Base-by-base conservation (phyloP, 202 grass and related monocot species). In the Carex sylvatica region DNA sequence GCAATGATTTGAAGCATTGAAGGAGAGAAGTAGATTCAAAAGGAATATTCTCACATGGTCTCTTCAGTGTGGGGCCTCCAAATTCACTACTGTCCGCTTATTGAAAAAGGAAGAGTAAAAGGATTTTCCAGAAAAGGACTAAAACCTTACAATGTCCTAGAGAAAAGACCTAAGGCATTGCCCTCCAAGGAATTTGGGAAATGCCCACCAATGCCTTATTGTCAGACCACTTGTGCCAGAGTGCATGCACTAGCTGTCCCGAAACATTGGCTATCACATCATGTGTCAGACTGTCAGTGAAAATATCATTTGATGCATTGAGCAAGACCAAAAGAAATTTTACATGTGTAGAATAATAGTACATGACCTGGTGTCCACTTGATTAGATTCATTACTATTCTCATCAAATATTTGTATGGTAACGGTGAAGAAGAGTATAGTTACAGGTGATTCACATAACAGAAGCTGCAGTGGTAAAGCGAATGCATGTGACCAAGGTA, bases 161-260 rank as follows among this genome's bases (percentile, higher is more conserved):
- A 82, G 23, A 31, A 56, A 82, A 69, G 64, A 33, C 9, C 5
- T 19, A 63, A 65, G 11, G 20, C 19, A 24, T 18, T 70, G 13
- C 46, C 24, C 46, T 69, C 63, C 80, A 68, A 82, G 63, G 49
- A 56, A 67, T 67, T 82, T 67, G 63, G 80, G 63, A 46, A 53
- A 80, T 38, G 36, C 49, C 26, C 33, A n/a, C 26, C 72, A 76
- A 9, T 76, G 23, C 46, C 22, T 54, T 36, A 59, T 59, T 77
- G 5, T 77, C 74, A 77, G 52, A 38, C 28, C 74, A 77, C 52
- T 58, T 58, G 52, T 58, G 51, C 15, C 49, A 77, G 73, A 77
- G 52, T 31, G 52, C 6, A 22, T n/a, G n/a, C 19, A 77, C 15
- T 30, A 76, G 73, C 51, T 76, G 73, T 55, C 33, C 26, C n/a